Evolutionary conservation across 2,329 filamentous ascomycete species (phyloP).

Genomic region (Ophiosphaerella herpotricha): DNA sequence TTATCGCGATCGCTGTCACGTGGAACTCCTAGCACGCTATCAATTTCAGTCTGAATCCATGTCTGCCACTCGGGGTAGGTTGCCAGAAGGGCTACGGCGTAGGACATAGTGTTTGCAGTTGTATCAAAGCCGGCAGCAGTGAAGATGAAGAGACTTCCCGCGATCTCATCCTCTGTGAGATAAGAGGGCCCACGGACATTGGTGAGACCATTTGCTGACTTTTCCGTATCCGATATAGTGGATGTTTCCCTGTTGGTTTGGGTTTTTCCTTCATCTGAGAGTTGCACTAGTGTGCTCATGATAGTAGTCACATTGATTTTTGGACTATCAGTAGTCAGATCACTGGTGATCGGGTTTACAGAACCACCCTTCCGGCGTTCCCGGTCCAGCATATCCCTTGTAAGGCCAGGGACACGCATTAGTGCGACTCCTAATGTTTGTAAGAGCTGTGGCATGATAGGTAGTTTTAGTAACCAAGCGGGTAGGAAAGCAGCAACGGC

Average conservation of each 20-base stretch:
- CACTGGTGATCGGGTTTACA: not conserved
- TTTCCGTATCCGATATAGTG: not conserved
- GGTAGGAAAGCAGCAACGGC: constrained; percentile 5
- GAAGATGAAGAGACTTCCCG: constrained; percentile 27
- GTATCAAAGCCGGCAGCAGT: constrained; percentile 28
- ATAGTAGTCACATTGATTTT: not conserved
- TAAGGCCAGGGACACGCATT: not conserved
- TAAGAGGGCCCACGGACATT: not conserved
- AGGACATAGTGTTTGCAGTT: constrained; percentile 55
- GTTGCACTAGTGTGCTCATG: constrained; percentile 1
- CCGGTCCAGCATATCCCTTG: not conserved
- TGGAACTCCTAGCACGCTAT: constrained; percentile 29
- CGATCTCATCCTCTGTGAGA: constrained; percentile 20
- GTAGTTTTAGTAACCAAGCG: not conserved
- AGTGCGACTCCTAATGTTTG: not conserved
- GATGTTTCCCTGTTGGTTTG: not conserved
- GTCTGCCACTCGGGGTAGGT: constrained; percentile 55
- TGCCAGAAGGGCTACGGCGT: constrained; percentile 52
- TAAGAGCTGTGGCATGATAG: constrained; percentile 5
- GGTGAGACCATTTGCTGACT: not conserved
- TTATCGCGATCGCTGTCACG: constrained; percentile 17
- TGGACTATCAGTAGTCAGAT: too few relatives aligned
- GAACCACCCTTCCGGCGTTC: not conserved
- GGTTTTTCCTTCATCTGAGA: constrained; percentile 1
- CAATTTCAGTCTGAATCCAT: constrained; percentile 57